These are phyloP conservation scores for Galerina marginata DNA, from an alignment of 768 basidiomycete species.

Conservation along the genomic window DNA sequence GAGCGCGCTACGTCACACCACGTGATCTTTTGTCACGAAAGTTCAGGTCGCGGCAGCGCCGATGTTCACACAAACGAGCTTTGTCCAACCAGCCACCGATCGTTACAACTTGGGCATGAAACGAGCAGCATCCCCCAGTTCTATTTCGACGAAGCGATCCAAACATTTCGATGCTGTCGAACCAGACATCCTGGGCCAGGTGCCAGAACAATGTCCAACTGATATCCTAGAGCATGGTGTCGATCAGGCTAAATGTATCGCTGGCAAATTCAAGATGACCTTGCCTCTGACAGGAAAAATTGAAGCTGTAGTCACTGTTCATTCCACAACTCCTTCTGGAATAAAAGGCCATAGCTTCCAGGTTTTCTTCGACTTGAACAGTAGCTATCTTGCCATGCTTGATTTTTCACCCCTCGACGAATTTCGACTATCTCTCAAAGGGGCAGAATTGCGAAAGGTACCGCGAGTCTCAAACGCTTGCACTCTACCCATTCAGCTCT, in stretches of 20 bases:
- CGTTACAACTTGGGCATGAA: slow-evolving; percentile 1
- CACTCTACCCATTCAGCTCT: slow-evolving; percentile 45
- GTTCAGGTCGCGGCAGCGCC: too few species aligned
- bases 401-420: slow-evolving; percentile 46
- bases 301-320: slow-evolving; percentile 16
- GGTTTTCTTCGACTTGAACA: slow-evolving; percentile 25
- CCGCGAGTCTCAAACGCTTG: slow-evolving; percentile 30
- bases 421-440: slow-evolving; percentile 54
- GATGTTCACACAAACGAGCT: too few species aligned
- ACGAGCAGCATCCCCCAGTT: neutral
- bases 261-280: slow-evolving; percentile 24
- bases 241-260: slow-evolving; percentile 23
- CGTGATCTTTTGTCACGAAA: too few species aligned
- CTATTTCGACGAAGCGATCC: neutral
- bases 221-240: slow-evolving; percentile 23
- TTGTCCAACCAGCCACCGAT: neutral
- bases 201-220: slow-evolving; percentile 16
- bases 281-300: slow-evolving; percentile 12
- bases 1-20: too few species aligned
- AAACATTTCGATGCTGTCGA: neutral
- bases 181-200: neutral
- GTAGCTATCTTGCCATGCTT: slow-evolving; percentile 39
- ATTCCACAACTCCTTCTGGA: neutral
- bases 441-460: slow-evolving; percentile 38
- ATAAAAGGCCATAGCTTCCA: slow-evolving; percentile 13